These are phyloP conservation scores for Atractiella rhizophila DNA, from an alignment of 768 basidiomycete species.

Conservation along the genomic window DNA sequence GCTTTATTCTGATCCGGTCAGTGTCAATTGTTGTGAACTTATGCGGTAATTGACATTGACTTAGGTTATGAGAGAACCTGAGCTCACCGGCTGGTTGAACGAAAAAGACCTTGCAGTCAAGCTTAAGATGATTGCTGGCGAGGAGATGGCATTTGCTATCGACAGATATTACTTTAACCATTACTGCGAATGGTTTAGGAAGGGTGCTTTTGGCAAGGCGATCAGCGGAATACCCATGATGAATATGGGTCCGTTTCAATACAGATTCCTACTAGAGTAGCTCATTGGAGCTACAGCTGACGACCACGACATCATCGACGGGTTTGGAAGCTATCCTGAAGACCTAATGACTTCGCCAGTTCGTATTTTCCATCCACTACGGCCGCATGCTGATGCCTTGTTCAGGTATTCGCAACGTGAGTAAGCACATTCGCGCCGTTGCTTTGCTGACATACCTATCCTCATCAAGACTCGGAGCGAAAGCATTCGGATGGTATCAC, in stretches of 20 bases:
- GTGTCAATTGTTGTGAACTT: background rate
- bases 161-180: background rate
- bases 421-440: too few relatives aligned
- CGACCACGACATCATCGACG: slow-evolving; percentile 21
- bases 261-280: slow-evolving; percentile 8
- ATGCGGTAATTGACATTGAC: slow-evolving; percentile 31
- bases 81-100: slow-evolving; percentile 62
- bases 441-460: slow-evolving; percentile 18
- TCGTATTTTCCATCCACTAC: too few relatives aligned
- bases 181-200: slow-evolving; percentile 16
- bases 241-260: slow-evolving; percentile 27
- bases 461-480: slow-evolving; percentile 40
- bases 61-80: slow-evolving; percentile 61
- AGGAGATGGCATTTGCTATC: background rate
- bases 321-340: slow-evolving; percentile 40
- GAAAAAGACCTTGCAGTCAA: slow-evolving; percentile 25
- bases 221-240: slow-evolving; percentile 16
- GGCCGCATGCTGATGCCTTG: too few relatives aligned
- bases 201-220: slow-evolving; percentile 16
- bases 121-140: background rate
- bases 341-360: slow-evolving; percentile 46
- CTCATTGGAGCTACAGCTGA: background rate
- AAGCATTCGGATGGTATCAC: slow-evolving; percentile 76
- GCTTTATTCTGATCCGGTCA: slow-evolving; percentile 4
- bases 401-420: too few relatives aligned